Evolutionary conservation across 2,329 filamentous ascomycete genomes (phyloP), one percentile per base, ranked within the genome.

Genomic region (Lasiodiplodia hormozganensis): DNA sequence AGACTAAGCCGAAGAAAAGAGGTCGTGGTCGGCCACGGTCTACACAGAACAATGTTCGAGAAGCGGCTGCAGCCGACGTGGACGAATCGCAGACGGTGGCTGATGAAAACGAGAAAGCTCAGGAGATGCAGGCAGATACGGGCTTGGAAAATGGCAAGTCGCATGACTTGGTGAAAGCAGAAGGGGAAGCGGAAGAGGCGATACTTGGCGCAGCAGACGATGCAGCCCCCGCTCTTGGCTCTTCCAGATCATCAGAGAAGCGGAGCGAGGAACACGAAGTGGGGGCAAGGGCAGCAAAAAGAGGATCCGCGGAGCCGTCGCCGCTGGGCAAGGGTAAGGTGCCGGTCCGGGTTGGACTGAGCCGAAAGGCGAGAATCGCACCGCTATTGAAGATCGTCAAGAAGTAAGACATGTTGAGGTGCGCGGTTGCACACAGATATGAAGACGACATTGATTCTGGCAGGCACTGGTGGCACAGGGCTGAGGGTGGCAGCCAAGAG

Each of bases 261-360:
- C 47, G 28, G 31, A 64, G 60, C 47, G 47, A 64, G 28, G 18
- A 67, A 67, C 53, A 67, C 40, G 65, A 52, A 47, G 65, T 36
- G 40, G 36, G 18, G 40, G 28, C 40, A n/a, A 31, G 12, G 4
- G 40, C 70, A 69, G 65, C 69, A 70, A 64, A 68, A 68, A 14
- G 73, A 70, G 66, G 60, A 64, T 67, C 57, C 67, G 34, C 40
- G 51, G 38, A 60, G 49, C 73, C 72, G 60, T 77, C 75, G 43
- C 71, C 76, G 10, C 68, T 73, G 12, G 74, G 65, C 64, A 80
- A 77, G 74, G 73, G 79, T 18, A 84, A 83, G 70, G 76, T 80
- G 25, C 73, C 76, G 2, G 83, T 83, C 60, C 76, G 84, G 28
- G 84, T 86, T 52, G 84, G 84, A 2, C 74, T 86, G 47, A 85